Base-by-base conservation (phyloP, 2,329 filamentous ascomycete species). In the Alternaria triticina region DNA sequence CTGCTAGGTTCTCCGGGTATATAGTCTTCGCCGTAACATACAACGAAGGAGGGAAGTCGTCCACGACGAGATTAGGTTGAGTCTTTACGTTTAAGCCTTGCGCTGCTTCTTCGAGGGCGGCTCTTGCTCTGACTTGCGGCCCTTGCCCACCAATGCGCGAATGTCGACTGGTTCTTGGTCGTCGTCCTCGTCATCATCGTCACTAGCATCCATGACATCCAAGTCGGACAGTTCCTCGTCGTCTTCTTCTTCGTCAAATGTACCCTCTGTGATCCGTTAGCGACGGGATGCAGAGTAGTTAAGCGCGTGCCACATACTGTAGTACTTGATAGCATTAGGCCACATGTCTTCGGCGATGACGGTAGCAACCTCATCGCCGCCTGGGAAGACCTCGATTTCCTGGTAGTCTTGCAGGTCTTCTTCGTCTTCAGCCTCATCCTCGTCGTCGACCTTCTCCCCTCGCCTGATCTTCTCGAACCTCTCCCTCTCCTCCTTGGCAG, bases 301-400 rank as follows among this genome's bases (percentile, higher is more conserved):
- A 23, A 11, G 1, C 10, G 9, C 30, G 22, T 33, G n/a, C 15
- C 3, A 87, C 92, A 82, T 84, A 96, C 93, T 91, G 83, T 96
- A 98, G 83, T 96, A 96, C 80, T 92, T 93, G 79, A 97, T 90
- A 61, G 94, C 95, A 67, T 89, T 89, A 51, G 93, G 92, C 90
- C 91, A 97, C 56, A 98, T 83, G 71, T 98, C 95, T 77, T 98
- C 94, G 9, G 91, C 89, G 70, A 98, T 85, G 64, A 89, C 86
- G 66, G 93, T 86, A 43, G 94, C 94, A 51, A 98, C 81, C 65
- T 94, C 91, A 70, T 96, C 93, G 22, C 92, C 95, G 46, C 89
- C 89, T n/a, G 92, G 91, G 85, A 96, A 97, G 71, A 97, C 90
- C 81, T 97, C 95, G 51, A 90, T 86, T 57, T 90, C 88, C 65